Base-by-base conservation (phyloP, 805 yeast genomes). In the Wickerhamomyces pijperi region DNA sequence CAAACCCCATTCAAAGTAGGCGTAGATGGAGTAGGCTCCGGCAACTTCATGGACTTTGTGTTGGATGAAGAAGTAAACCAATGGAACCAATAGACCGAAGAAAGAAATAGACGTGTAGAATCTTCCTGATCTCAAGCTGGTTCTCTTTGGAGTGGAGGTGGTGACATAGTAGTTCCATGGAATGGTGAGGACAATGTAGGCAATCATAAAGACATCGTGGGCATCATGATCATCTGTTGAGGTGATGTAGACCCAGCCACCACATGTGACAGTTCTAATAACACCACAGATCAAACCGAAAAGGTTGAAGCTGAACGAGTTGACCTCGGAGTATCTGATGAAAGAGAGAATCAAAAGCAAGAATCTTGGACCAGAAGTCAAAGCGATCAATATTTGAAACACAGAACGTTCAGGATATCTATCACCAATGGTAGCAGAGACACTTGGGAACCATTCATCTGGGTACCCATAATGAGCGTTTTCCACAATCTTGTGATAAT, bases 371-470 rank as follows among this genome's bases (percentile, higher is more conserved):
- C 96, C 95, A 1, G 97, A 72, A 1, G 97, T 88, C 35, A 90
- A 60, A 1, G 97, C 98, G 47, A 92, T 92, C 45, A 90, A 61
- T 29, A 90, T 69, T 61, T 92, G 98, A 58, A 90, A 92, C 16
- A 92, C 61, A 2, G 95, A 84, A 47, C 98, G 68, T 61, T 92
- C 98, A 0, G 98, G 98, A 56, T 87, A 92, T 43, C 97, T 63
- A 57, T 92, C 98, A 35, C 98, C 98, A 55, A 92, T 92, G 2
- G 98, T 76, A 1, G 98, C 97, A 29, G 94, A 82, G 2, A 92
- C 98, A 53, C 94, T 81, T 2, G 98, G 98, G 56, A 92, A 90
- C 97, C 98, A 92, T 59, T 92, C 98, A 43, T 88, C 92, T 3
- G 98, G 98, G 55, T 86, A 92, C 1, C 95, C 94, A 55, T 67